phyloP scores from a whole-genome alignment of 1,139 yeast species.

The Kodamaea anthophila region DNA sequence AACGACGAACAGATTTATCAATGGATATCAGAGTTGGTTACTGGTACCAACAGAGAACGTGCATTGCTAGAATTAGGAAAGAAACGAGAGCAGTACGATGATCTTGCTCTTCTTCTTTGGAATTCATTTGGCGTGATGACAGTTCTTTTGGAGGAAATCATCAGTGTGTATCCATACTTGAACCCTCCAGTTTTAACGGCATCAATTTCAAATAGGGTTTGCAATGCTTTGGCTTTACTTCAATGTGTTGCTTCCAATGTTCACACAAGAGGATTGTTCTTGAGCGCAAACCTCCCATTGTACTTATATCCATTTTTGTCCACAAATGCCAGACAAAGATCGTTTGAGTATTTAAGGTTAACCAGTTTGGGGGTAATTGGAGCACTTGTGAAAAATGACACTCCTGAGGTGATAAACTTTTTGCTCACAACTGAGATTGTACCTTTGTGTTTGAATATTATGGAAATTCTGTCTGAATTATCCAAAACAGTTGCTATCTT shows the following conservation, averaged over 20 bases:
- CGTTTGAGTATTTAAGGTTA: conserved; percentile 86
- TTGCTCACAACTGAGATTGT: conserved; percentile 89
- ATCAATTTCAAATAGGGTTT: conserved; percentile 85
- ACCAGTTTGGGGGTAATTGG: conserved; percentile 96
- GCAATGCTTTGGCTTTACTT: conserved; percentile 88
- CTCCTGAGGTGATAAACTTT: conserved; percentile 90
- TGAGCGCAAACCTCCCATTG: conserved; percentile 87
- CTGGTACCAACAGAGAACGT: conserved; percentile 87
- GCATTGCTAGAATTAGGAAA: conserved; percentile 89
- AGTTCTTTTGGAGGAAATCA: conserved; percentile 79
- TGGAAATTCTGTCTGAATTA: conserved; percentile 92
- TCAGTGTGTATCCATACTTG: conserved; percentile 80
- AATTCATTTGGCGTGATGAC: conserved; percentile 97
- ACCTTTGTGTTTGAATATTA: conserved; percentile 86
- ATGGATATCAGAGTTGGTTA: conserved; percentile 85
- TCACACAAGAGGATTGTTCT: conserved; percentile 77
- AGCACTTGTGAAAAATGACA: conserved; percentile 91
- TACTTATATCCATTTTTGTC: conserved; percentile 90
- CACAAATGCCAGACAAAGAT: conserved; percentile 84
- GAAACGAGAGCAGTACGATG: conserved; percentile 91
- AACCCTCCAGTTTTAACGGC: conserved; percentile 86
- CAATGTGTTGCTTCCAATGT: conserved; percentile 97
- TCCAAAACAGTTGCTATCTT: conserved; percentile 95
- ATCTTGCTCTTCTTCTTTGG: conserved; percentile 89
- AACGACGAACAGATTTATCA: conserved; percentile 84